A percentile compares a stretch with the other conserved stretches of the same genome.
Evolutionary conservation across 2,329 filamentous ascomycete genomes (phyloP).

Genomic region (Claviceps humidiphila): DNA sequence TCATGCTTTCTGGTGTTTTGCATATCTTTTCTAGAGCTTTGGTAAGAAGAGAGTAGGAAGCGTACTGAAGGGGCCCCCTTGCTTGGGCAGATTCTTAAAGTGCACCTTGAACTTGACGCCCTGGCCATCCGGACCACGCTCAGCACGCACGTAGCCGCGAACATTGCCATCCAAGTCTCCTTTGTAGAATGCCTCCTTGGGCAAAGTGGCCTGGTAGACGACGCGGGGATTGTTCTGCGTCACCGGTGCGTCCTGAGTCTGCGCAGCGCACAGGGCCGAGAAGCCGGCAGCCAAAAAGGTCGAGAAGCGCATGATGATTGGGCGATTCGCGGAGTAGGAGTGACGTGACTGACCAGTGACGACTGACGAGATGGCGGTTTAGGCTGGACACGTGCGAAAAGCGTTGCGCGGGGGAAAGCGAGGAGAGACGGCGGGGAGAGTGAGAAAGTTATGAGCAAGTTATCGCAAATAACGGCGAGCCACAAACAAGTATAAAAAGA

Average conservation of each 20-base stretch:
- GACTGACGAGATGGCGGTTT: neutral
- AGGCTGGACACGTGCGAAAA: neutral
- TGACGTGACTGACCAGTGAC: too few species aligned
- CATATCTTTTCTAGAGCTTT: too few species aligned
- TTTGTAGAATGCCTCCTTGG: slow-evolving; percentile 37
- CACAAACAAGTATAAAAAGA: too few species aligned
- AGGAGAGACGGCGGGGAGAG: too few species aligned
- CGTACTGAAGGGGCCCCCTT: slow-evolving; percentile 47
- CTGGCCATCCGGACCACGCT: slow-evolving; percentile 31
- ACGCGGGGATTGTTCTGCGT: slow-evolving; percentile 42
- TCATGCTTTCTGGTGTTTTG: too few species aligned
- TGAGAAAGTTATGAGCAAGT: too few species aligned
- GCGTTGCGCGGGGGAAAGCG: too few species aligned
- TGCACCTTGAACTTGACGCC: slow-evolving; percentile 43
- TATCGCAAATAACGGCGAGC: too few species aligned
- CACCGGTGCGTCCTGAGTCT: slow-evolving; percentile 32
- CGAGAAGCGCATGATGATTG: slow-evolving; percentile 1
- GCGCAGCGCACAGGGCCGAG: slow-evolving; percentile 12
- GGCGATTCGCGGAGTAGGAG: neutral
- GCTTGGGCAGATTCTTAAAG: slow-evolving; percentile 44
- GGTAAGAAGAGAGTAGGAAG: slow-evolving; percentile 7
- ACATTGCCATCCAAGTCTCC: slow-evolving; percentile 31
- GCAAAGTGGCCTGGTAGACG: slow-evolving; percentile 43
- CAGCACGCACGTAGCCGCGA: slow-evolving; percentile 36
- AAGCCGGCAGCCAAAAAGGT: neutral